Evolutionary conservation across 257 asterid species (phyloP).

Genomic region (Solanum tacnaense): DNA sequence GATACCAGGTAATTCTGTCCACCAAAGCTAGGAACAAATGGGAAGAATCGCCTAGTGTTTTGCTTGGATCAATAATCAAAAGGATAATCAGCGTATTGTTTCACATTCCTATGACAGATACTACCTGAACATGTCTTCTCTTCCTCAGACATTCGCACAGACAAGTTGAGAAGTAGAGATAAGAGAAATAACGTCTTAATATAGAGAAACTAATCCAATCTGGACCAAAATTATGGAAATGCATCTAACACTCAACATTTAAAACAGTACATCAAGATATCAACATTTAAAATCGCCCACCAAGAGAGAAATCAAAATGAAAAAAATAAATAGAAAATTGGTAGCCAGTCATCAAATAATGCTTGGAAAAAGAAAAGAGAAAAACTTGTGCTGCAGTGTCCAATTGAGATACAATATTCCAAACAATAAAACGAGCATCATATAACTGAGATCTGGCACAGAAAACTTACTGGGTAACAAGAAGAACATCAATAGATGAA

Average conservation of each 20-base stretch:
- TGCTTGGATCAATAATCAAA: background rate
- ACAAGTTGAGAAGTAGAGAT: background rate
- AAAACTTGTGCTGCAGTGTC: background rate
- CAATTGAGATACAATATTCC: background rate
- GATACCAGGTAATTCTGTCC: background rate
- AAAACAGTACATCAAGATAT: background rate
- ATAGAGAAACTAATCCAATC: background rate
- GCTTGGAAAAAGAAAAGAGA: background rate
- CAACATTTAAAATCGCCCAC: background rate
- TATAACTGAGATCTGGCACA: background rate
- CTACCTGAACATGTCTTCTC: background rate
- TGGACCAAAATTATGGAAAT: background rate
- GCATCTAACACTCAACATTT: background rate
- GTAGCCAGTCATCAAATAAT: background rate
- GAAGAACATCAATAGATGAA: slow-evolving; percentile 76
- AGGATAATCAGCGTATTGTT: background rate
- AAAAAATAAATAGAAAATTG: background rate
- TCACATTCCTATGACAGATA: background rate
- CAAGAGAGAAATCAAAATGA: background rate
- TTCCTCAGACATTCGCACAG: background rate
- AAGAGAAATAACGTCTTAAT: background rate
- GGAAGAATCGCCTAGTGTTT: background rate
- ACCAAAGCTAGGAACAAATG: background rate
- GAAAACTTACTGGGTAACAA: slow-evolving; percentile 69
- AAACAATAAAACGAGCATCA: background rate